Evolutionary conservation across 139 green algal genomes (phyloP).

Genomic region (Haematococcus sp.): DNA sequence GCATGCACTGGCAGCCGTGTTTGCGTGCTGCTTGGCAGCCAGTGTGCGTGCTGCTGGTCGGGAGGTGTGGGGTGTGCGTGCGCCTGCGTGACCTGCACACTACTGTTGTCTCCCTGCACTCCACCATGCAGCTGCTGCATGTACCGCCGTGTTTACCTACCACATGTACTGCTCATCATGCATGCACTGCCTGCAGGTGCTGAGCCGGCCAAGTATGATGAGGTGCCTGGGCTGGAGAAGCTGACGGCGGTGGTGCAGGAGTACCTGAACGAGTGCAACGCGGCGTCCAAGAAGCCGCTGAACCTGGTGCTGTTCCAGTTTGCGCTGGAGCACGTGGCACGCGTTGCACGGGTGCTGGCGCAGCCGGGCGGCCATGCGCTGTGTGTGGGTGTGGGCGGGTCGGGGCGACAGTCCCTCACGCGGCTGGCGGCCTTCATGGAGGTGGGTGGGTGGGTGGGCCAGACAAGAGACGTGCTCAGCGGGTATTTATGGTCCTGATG

Average conservation of each 20-base stretch:
- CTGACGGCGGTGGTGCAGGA: constrained; percentile 43
- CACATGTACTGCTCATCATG: no score
- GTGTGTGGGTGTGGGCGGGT: constrained; percentile 68
- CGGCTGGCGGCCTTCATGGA: constrained; percentile 65
- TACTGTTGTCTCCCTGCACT: no score
- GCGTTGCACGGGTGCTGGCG: constrained; percentile 58
- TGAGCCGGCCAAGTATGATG: constrained; percentile 23
- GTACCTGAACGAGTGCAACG: constrained; percentile 46
- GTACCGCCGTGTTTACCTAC: no score
- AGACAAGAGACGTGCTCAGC: constrained; percentile 25
- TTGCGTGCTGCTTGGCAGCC: no score
- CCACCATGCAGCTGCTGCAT: no score
- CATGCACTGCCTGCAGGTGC: neutral
- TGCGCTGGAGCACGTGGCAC: constrained; percentile 67
- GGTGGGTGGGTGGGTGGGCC: neutral
- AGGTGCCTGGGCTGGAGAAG: constrained; percentile 14
- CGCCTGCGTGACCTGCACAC: no score
- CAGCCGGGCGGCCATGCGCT: constrained; percentile 66
- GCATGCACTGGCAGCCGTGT: no score
- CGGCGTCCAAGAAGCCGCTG: constrained; percentile 66
- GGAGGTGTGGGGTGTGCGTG: no score
- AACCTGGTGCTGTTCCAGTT: constrained; percentile 70
- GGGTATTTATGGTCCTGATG: no score
- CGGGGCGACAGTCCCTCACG: constrained; percentile 62
- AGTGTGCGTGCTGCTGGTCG: no score